Evolutionary conservation across 129 eudicot species (phyloP), one percentile per base, ranked within the genome.

Genomic region (Flaveria sonorensis): DNA sequence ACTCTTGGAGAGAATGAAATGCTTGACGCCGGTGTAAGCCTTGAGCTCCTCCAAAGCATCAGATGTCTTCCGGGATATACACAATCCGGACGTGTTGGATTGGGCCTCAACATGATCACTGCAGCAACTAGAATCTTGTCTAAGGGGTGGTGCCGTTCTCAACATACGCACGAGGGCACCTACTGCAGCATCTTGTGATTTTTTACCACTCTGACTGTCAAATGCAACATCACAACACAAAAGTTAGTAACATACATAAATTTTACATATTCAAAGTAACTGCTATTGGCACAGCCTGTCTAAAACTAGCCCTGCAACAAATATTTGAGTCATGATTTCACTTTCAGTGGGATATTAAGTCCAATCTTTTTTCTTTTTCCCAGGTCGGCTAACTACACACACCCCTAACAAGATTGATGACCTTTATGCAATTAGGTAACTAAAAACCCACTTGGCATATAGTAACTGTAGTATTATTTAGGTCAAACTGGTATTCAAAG

Each of bases 151-250:
- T 62, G 99, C 99, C 8, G 96, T 87, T 79, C 91, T 88, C 46
- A 95, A 84, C 99, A 95, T 91, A 62, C 91, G 97, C 52, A 91
- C 96, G 42, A 95, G 99, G 74, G 92, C 97, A 40, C 94, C 97
- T 21, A 91, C 93, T 53, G 99, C 96, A 42, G 96, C 92, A 52
- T 91, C 99, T 70, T 95, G 99, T 60, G 97, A 95, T 52, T 86
- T 91, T 77, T 87, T 88, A 23, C 84, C 79, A 82, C 84, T 89
- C 50, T 66, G 83, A 69, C 97, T 94, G 88, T 62, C 78, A 18
- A 80, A 78, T 24, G 71, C 48, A 16, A 62, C 69, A 77, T 60
- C 71, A 78, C 24, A 30, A 63, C 16, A 19, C 50, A 76, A 48
- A 50, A 64, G 18, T 75, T 40, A 66, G 81, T 76, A 32, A 66